Percentiles rank a stretch among this genome's conserved stretches.
Evolutionary conservation across 2,329 filamentous ascomycete genomes (phyloP).

Genomic region (Hymenoscyphus albidus): DNA sequence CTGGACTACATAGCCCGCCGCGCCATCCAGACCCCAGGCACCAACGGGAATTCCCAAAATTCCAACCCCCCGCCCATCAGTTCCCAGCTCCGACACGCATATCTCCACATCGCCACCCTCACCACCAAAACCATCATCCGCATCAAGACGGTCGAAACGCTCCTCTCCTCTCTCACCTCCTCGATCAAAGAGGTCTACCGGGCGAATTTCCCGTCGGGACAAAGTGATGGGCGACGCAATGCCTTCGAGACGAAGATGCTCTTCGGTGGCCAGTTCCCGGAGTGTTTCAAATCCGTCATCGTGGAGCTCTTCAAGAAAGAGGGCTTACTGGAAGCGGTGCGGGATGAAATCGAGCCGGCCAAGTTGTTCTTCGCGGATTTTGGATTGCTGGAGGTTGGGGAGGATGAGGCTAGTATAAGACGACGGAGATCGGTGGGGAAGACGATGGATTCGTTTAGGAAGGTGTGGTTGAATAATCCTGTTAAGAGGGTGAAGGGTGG

Average conservation of each 20-base stretch:
- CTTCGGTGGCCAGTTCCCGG: conserved; percentile 32
- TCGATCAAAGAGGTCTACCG: conserved; percentile 31
- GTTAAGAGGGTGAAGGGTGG: conserved; percentile 6
- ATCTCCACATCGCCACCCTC: conserved; percentile 33
- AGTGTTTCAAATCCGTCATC: conserved; percentile 33
- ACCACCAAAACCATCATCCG: conserved; percentile 29
- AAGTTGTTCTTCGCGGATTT: conserved; percentile 36
- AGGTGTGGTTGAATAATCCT: conserved; percentile 30
- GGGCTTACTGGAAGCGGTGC: conserved; percentile 26
- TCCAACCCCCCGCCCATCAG: conserved; percentile 13
- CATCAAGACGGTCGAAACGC: conserved; percentile 32
- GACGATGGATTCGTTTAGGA: conserved; percentile 34
- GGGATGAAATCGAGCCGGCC: conserved; percentile 34
- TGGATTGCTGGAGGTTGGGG: conserved; percentile 31
- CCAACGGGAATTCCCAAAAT: conserved; percentile 11
- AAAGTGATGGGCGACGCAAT: conserved; percentile 28
- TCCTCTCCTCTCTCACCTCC: conserved; percentile 29
- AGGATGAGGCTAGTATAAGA: conserved; percentile 25
- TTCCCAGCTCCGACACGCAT: conserved; percentile 29
- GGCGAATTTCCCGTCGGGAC: conserved; percentile 19
- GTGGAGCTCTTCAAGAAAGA: conserved; percentile 29
- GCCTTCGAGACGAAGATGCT: conserved; percentile 33
- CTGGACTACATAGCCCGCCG: conserved; percentile 43
- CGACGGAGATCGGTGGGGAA: conserved; percentile 19
- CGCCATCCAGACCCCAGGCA: conserved; percentile 25